phyloP scores from a whole-genome alignment of 2,329 filamentous ascomycete genomes.

The Aotearoamyces nothofagi region DNA sequence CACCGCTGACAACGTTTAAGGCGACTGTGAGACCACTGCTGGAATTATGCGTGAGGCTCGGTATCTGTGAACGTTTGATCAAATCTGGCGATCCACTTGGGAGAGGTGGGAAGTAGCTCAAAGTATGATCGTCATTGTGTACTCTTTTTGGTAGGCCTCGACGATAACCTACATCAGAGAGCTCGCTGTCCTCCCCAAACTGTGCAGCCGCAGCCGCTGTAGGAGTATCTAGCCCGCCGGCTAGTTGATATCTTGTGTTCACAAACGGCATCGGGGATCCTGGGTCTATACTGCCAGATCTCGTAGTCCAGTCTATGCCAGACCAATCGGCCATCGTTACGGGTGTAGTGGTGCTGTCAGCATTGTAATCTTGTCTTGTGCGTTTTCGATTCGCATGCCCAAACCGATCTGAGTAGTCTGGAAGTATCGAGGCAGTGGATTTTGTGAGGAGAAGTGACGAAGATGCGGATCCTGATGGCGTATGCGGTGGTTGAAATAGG shows the following conservation, averaged over 20 bases:
- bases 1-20: conserved; percentile 45
- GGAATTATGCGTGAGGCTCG: background rate
- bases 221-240: conserved; percentile 32
- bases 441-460: conserved; percentile 16
- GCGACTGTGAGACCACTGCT: conserved; percentile 41
- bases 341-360: conserved; percentile 5
- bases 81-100: background rate
- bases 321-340: conserved; percentile 2
- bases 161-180: conserved; percentile 24
- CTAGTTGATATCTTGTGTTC: conserved; percentile 33
- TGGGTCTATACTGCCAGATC: conserved; percentile 5
- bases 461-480: conserved; percentile 21
- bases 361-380: conserved; percentile 6
- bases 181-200: conserved; percentile 16
- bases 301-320: conserved; percentile 4
- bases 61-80: background rate
- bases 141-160: conserved; percentile 8
- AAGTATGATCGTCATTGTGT: background rate
- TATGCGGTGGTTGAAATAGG: conserved; percentile 26
- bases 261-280: conserved; percentile 27
- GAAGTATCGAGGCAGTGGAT: conserved; percentile 5
- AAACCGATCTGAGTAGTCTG: conserved; percentile 1
- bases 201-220: conserved; percentile 16
- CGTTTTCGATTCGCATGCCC: conserved; percentile 7
- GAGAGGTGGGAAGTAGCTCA: background rate